phyloP scores from a whole-genome alignment of 2,329 filamentous ascomycete genomes.

The Neobulgaria alba region DNA sequence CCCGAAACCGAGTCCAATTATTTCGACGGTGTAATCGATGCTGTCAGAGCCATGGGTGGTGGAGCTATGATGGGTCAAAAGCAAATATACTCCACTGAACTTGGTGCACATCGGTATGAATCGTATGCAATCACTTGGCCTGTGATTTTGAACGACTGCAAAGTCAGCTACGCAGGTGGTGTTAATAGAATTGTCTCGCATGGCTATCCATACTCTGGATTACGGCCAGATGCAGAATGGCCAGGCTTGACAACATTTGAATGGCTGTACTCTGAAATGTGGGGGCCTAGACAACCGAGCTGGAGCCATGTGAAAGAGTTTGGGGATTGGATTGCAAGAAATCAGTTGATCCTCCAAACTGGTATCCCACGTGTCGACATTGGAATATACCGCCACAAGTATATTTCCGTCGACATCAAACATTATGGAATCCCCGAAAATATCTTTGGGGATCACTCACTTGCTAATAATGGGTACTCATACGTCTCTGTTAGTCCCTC shows the following conservation, averaged over 20 bases:
- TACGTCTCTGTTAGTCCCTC: constrained; percentile 4
- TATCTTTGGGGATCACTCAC: background rate
- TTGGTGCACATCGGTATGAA: constrained; percentile 5
- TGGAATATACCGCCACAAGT: constrained; percentile 2
- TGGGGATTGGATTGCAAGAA: constrained; percentile 4
- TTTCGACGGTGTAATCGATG: constrained; percentile 6
- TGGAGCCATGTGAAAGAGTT: constrained; percentile 26
- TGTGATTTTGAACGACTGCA: constrained; percentile 4
- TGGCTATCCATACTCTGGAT: constrained; percentile 33
- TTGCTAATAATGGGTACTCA: constrained; percentile 5
- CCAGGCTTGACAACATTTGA: constrained; percentile 37
- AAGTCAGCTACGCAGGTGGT: constrained; percentile 25
- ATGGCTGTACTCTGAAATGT: constrained; percentile 34
- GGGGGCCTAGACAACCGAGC: constrained; percentile 32
- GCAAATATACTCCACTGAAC: constrained; percentile 6
- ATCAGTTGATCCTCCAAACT: constrained; percentile 3
- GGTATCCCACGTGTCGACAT: constrained; percentile 5
- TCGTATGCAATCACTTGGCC: constrained; percentile 7
- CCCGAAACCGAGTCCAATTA: background rate
- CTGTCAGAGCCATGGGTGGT: constrained; percentile 5
- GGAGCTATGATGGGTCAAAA: constrained; percentile 5
- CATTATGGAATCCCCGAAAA: background rate
- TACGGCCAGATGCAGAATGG: constrained; percentile 40
- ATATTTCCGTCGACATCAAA: background rate
- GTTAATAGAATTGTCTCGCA: constrained; percentile 38